A percentile compares a stretch with the other conserved stretches of the same genome.
Evolutionary conservation across 371 early-diverging fungal species (phyloP).

Genomic region (Blastocladiella emersonii): DNA sequence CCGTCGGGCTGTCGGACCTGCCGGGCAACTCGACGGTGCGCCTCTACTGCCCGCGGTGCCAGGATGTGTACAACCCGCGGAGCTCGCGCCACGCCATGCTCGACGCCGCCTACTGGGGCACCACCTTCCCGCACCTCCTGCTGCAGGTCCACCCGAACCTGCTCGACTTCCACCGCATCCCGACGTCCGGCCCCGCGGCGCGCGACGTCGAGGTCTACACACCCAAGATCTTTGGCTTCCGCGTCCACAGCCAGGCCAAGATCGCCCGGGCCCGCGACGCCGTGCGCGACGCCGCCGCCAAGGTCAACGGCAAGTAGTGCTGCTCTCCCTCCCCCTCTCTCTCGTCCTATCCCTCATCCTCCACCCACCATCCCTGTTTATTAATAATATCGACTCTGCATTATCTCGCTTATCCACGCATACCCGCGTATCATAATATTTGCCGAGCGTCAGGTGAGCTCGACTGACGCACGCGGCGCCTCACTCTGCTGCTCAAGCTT

Average conservation of each 20-base stretch:
- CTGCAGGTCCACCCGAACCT: constrained; percentile 81
- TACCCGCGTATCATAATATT: too few relatives aligned
- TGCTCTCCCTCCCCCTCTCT: too few relatives aligned
- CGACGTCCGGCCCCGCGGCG: not conserved
- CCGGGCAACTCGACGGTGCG: constrained; percentile 72
- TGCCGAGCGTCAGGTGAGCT: too few relatives aligned
- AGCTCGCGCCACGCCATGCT: constrained; percentile 60
- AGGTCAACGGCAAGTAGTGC: too few relatives aligned
- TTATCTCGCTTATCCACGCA: too few relatives aligned
- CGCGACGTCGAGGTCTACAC: not conserved
- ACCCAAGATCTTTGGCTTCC: not conserved
- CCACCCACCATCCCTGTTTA: too few relatives aligned
- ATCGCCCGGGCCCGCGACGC: not conserved
- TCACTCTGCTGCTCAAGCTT: too few relatives aligned
- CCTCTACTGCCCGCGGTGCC: constrained; percentile 83
- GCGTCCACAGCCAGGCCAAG: not conserved
- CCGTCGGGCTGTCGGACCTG: constrained; percentile 79
- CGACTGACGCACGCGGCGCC: too few relatives aligned
- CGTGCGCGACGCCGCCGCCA: not conserved
- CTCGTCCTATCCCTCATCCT: too few relatives aligned
- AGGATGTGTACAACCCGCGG: constrained; percentile 88
- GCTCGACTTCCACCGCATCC: constrained; percentile 10
- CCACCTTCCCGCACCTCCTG: constrained; percentile 92
- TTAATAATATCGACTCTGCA: too few relatives aligned
- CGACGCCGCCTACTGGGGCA: constrained; percentile 97